phyloP scores from a whole-genome alignment of 2,329 filamentous ascomycete species.

The Gremmenia infestans region DNA sequence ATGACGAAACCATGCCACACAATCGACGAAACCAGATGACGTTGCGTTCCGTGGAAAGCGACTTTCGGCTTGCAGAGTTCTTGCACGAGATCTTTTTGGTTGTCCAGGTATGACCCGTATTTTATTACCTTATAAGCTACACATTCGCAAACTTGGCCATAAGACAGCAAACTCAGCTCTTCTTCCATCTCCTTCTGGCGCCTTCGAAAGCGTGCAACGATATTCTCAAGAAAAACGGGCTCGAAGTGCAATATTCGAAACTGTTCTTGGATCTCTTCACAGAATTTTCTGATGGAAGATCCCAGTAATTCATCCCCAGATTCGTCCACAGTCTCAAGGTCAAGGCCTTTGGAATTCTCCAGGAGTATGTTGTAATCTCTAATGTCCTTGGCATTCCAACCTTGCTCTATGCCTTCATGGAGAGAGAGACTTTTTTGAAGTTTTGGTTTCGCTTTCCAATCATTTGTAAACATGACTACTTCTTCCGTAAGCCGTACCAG shows the following conservation, averaged over 20 bases:
- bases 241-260: conserved; percentile 38
- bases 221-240: conserved; percentile 33
- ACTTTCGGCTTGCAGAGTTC: conserved; percentile 34
- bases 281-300: conserved; percentile 32
- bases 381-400: no score
- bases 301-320: conserved; percentile 1
- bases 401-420: no score
- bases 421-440: neutral
- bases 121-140: conserved; percentile 4
- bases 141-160: conserved; percentile 13
- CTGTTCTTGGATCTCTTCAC: conserved; percentile 26
- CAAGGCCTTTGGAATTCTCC: no score
- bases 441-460: neutral
- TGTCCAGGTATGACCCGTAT: conserved; percentile 5
- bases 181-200: conserved; percentile 27
- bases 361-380: no score
- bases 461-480: neutral
- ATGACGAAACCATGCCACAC: conserved; percentile 40
- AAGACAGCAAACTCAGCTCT: conserved; percentile 17
- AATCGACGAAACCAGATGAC: conserved; percentile 37
- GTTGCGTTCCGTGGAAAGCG: conserved; percentile 39
- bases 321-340: no score
- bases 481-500: conserved; percentile 4
- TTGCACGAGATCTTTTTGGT: conserved; percentile 33
- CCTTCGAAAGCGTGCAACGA: conserved; percentile 30